These are phyloP conservation scores for Lizonia empirigonia DNA, from an alignment of 2,329 filamentous ascomycete genomes.

Conservation along the genomic window DNA sequence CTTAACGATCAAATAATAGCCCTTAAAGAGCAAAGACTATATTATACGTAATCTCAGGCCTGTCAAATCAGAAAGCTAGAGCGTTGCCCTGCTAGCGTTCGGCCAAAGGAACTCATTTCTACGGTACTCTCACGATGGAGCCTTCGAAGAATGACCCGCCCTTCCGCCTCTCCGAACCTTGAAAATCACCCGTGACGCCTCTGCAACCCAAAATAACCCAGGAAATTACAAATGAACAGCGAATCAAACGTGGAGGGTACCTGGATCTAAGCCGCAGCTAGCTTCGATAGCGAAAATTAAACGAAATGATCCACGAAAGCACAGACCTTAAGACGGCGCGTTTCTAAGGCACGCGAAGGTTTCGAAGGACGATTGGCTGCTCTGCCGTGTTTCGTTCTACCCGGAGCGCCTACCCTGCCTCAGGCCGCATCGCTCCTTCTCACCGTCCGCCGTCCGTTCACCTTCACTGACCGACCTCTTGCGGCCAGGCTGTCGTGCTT, in stretches of 20 bases:
- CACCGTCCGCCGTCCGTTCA: constrained; percentile 25
- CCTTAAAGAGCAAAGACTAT: too few species aligned
- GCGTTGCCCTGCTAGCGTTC: too few species aligned
- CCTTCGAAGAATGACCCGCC: constrained; percentile 6
- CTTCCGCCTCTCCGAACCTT: constrained; percentile 13
- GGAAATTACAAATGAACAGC: constrained; percentile 35
- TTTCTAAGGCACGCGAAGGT: constrained; percentile 29
- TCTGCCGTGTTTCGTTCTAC: constrained; percentile 28
- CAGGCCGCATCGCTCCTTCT: constrained; percentile 17
- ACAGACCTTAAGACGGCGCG: constrained; percentile 18
- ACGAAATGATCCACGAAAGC: constrained; percentile 32
- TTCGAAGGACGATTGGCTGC: constrained; percentile 25
- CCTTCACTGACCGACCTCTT: constrained; percentile 26
- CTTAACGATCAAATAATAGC: too few species aligned
- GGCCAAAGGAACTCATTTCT: too few species aligned
- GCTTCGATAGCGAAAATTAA: constrained; percentile 20
- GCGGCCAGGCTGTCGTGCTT: constrained; percentile 49
- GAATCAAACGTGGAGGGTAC: constrained; percentile 36
- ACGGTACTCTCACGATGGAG: neutral
- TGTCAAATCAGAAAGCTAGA: too few species aligned
- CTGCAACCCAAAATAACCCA: constrained; percentile 22
- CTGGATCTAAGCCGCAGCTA: constrained; percentile 33
- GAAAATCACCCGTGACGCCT: constrained; percentile 13
- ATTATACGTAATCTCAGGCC: too few species aligned
- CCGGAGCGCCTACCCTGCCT: constrained; percentile 17